Evolutionary conservation across 345 rosid genomes (phyloP), one percentile per base, ranked within the genome.

Genomic region (Melaleuca quinquenervia): DNA sequence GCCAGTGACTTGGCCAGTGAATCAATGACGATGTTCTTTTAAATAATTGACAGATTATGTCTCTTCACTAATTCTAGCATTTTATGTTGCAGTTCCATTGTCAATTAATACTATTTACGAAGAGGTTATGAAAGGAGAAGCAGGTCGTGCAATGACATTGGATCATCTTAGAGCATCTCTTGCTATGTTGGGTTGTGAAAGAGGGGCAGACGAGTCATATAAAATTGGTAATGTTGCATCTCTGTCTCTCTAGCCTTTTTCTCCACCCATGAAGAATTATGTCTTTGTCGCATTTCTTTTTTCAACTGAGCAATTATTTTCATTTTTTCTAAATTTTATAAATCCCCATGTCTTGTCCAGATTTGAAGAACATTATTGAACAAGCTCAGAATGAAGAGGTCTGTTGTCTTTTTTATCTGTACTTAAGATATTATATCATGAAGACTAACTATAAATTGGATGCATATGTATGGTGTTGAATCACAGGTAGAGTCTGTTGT

Each of bases 351-450:
- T 82, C 41, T 29, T 89, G 50, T 87, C 87, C 93, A 97, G 98
- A 97, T 87, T 91, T 92, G 88, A 93, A 90, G 90, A 86, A 89
- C 85, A 95, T 94, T 62, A 90, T 96, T 80, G 94, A 92, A 86
- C 86, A 86, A 85, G 98, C 98, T 84, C 96, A 94, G 90, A 91
- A 85, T 88, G 94, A 93, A 24, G 98, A 97, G 98, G 99, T 97
- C 53, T 78, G 88, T 85, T 36, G 74, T 52, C 53, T 85, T 58
- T 82, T 45, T 78, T 54, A 41, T 24, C 49, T 75, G 48, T n/a
- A 29, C 85, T 20, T 14, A 5, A 48, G 51, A 29, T 54, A 18
- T 21, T 56, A 55, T 27, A 18, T 60, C 5, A 2, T 18, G 12
- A 86, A 32, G 55, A 27, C 58, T 82, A 50, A 82, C 15, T 50